Percentiles rank a stretch among this genome's conserved stretches.
These are phyloP conservation scores for Pestalotiopsis sp. DNA, from an alignment of 2,329 filamentous ascomycete species.

Conservation along the genomic window DNA sequence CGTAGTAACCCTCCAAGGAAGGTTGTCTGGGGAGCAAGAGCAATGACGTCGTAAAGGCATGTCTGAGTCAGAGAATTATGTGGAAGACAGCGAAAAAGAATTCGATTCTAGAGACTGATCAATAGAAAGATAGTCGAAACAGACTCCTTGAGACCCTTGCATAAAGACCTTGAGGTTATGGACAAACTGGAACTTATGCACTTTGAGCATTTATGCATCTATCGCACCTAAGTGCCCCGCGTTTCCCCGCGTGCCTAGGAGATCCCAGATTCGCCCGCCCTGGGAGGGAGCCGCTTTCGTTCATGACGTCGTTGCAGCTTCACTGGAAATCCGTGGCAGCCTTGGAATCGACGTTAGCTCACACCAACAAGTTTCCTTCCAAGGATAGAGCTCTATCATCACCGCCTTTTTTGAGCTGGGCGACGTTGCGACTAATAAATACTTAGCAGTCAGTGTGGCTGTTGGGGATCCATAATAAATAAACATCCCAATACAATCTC, in stretches of 20 bases:
- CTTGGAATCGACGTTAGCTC: too few relatives aligned
- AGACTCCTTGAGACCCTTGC: too few relatives aligned
- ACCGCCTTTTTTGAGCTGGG: too few relatives aligned
- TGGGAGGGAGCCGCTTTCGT: neutral
- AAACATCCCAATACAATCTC: neutral
- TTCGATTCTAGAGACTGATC: too few relatives aligned
- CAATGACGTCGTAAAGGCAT: conserved; percentile 63
- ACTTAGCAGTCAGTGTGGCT: neutral
- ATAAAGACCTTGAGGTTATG: neutral
- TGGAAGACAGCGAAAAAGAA: too few relatives aligned
- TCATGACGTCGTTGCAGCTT: neutral
- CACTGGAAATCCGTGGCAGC: neutral
- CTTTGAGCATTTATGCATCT: neutral
- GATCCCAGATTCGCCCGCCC: neutral
- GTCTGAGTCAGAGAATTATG: conserved; percentile 53
- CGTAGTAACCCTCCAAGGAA: conserved; percentile 46
- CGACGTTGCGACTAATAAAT: too few relatives aligned
- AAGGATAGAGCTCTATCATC: too few relatives aligned
- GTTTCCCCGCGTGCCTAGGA: neutral
- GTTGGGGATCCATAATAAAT: neutral
- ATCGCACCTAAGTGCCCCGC: neutral
- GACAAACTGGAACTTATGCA: neutral
- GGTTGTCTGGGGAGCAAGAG: conserved; percentile 28
- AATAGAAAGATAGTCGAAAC: neutral
- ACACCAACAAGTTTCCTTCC: too few relatives aligned